These are phyloP conservation scores for Vairimorpha necatrix DNA, from an alignment of 371 early-diverging fungal genomes.

Conservation along the genomic window DNA sequence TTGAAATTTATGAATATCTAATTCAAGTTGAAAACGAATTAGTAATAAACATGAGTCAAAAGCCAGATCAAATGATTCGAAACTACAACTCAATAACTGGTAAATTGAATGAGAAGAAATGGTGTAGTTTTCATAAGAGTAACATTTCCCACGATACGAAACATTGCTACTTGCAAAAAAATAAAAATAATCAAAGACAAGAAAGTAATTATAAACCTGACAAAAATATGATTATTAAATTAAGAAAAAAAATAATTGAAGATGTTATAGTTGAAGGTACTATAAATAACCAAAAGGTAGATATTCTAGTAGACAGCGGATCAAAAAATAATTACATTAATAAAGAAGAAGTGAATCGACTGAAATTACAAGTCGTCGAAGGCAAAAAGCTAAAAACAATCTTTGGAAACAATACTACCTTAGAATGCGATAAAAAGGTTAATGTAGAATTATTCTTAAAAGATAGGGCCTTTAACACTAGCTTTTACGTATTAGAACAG, in stretches of 20 bases:
- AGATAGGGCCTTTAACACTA: background rate
- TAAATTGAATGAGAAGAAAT: background rate
- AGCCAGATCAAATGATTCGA: background rate
- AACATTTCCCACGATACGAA: background rate
- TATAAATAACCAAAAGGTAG: background rate
- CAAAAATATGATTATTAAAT: background rate
- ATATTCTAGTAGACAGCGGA: background rate
- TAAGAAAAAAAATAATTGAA: background rate
- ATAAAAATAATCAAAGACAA: background rate
- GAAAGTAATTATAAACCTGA: background rate
- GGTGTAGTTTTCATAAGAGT: background rate
- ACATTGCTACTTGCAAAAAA: background rate
- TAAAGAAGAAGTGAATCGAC: background rate
- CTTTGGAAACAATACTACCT: background rate
- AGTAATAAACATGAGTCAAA: background rate
- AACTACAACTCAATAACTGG: background rate
- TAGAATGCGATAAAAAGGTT: background rate
- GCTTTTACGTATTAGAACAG: background rate
- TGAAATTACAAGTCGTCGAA: background rate
- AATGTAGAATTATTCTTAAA: background rate
- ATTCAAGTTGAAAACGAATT: background rate
- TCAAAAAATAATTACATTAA: background rate
- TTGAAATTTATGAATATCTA: background rate
- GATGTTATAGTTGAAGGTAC: background rate
- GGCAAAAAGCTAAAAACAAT: background rate